Conservation (phyloP, 768 basidiomycete genomes). For the Hericium coralloides region DNA sequence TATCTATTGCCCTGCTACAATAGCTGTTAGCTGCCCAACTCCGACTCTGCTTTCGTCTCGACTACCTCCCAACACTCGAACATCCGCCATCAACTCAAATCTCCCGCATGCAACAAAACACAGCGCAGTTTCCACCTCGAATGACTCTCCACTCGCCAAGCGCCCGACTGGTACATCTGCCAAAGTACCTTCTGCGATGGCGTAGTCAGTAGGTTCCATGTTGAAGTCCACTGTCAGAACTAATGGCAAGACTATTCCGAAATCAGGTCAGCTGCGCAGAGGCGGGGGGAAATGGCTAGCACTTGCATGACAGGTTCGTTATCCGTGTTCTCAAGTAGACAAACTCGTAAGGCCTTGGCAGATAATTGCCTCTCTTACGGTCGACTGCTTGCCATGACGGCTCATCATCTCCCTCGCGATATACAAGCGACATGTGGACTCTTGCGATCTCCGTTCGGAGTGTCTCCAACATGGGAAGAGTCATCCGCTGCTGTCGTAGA, state of each 20-base stretch:
- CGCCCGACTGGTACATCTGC: conserved; percentile 55
- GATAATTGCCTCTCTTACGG: conserved; percentile 33
- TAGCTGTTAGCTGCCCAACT: conserved; percentile 32
- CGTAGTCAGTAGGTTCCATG: conserved; percentile 50
- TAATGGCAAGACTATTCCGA: conserved; percentile 37
- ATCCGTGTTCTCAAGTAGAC: conserved; percentile 49
- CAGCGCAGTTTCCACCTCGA: conserved; percentile 44
- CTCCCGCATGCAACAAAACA: conserved; percentile 68
- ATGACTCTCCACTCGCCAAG: conserved; percentile 45
- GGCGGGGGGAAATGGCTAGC: background rate
- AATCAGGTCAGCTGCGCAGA: background rate
- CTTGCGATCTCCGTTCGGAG: conserved; percentile 60
- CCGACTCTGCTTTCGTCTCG: conserved; percentile 18
- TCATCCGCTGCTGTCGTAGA: conserved; percentile 70
- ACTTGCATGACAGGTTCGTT: conserved; percentile 62
- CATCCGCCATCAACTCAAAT: conserved; percentile 41
- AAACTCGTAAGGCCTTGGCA: conserved; percentile 51
- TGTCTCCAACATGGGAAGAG: conserved; percentile 69
- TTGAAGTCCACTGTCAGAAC: conserved; percentile 45
- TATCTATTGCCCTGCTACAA: conserved; percentile 15
- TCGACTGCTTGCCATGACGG: conserved; percentile 12
- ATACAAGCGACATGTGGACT: conserved; percentile 34
- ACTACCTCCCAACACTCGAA: conserved; percentile 18
- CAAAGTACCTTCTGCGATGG: conserved; percentile 62
- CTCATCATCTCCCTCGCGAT: conserved; percentile 9